A percentile compares a stretch with the other conserved stretches of the same genome.
phyloP scores from a whole-genome alignment of 768 basidiomycete species.

The Phlegmacium glaucopus region DNA sequence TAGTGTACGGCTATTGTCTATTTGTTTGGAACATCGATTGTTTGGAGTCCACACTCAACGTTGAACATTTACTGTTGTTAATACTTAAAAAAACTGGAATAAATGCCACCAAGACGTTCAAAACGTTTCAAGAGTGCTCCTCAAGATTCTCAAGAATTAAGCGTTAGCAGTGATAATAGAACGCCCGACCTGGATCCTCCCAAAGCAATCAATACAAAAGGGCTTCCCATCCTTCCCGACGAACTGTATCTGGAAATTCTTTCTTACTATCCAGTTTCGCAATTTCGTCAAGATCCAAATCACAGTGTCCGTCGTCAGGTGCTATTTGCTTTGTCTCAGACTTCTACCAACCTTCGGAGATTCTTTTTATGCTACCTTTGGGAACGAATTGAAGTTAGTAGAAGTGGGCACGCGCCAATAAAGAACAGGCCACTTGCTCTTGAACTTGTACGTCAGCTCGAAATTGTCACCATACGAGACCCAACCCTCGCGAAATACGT shows the following conservation, averaged over 20 bases:
- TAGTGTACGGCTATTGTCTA: too few species aligned
- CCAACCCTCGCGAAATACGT: slow-evolving; percentile 17
- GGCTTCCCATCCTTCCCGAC: slow-evolving; percentile 1
- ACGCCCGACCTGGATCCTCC: too few species aligned
- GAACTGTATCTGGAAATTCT: slow-evolving; percentile 2
- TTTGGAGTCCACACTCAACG: too few species aligned
- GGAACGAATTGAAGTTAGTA: slow-evolving; percentile 10
- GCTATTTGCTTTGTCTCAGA: slow-evolving; percentile 4
- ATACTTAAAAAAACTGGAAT: too few species aligned
- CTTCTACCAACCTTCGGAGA: slow-evolving; percentile 10
- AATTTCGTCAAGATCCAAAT: slow-evolving; percentile 7
- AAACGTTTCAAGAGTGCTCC: too few species aligned
- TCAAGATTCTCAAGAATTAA: too few species aligned
- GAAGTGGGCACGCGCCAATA: not conserved
- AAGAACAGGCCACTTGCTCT: slow-evolving; percentile 10
- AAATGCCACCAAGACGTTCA: too few species aligned
- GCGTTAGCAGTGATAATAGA: too few species aligned
- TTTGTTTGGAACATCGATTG: too few species aligned
- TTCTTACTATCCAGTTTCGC: not conserved
- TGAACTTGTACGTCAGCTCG: slow-evolving; percentile 15
- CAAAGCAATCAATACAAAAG: not conserved
- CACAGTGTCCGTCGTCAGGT: not conserved
- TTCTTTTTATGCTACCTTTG: slow-evolving; percentile 8
- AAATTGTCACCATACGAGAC: slow-evolving; percentile 20
- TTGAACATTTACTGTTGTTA: too few species aligned